phyloP scores from a whole-genome alignment of 2,329 filamentous ascomycete genomes.

The Thielaviopsis musarum region DNA sequence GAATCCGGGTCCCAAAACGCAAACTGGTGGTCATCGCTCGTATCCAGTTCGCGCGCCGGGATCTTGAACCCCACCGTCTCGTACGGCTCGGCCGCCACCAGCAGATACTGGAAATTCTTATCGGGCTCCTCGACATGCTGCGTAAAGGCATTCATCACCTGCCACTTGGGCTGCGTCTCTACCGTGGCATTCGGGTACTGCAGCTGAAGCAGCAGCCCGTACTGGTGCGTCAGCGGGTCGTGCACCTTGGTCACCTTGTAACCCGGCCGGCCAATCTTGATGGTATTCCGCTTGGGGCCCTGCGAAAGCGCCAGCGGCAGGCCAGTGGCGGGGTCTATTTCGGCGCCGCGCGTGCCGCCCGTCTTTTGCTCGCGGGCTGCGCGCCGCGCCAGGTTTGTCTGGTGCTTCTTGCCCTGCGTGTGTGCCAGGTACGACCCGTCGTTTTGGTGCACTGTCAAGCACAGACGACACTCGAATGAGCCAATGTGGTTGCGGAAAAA shows the following conservation, averaged over 20 bases:
- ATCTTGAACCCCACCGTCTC: slow-evolving; percentile 96
- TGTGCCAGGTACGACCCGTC: slow-evolving; percentile 97
- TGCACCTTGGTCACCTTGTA: slow-evolving; percentile 97
- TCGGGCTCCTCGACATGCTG: slow-evolving; percentile 92
- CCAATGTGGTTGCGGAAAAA: slow-evolving; percentile 99
- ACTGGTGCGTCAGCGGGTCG: slow-evolving; percentile 74
- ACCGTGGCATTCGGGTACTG: slow-evolving; percentile 81
- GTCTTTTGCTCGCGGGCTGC: slow-evolving; percentile 93
- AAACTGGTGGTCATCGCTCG: slow-evolving; percentile 76
- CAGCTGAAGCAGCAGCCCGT: slow-evolving; percentile 86
- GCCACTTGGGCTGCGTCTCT: slow-evolving; percentile 62
- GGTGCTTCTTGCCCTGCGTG: slow-evolving; percentile 96
- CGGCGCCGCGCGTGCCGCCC: slow-evolving; percentile 44
- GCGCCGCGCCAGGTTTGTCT: slow-evolving; percentile 90
- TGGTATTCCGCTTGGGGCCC: slow-evolving; percentile 57
- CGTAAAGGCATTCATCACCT: slow-evolving; percentile 96
- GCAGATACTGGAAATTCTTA: slow-evolving; percentile 83
- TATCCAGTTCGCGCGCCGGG: slow-evolving; percentile 82
- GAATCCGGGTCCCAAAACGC: slow-evolving; percentile 89
- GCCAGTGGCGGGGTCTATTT: slow-evolving; percentile 50
- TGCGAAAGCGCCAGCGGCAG: slow-evolving; percentile 62
- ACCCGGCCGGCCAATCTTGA: slow-evolving; percentile 90
- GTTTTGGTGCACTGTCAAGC: slow-evolving; percentile 94
- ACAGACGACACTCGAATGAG: slow-evolving; percentile 93
- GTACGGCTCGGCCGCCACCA: slow-evolving; percentile 93